phyloP scores from a whole-genome alignment of 2,329 filamentous ascomycete species.

The Aspergillus awamori region DNA sequence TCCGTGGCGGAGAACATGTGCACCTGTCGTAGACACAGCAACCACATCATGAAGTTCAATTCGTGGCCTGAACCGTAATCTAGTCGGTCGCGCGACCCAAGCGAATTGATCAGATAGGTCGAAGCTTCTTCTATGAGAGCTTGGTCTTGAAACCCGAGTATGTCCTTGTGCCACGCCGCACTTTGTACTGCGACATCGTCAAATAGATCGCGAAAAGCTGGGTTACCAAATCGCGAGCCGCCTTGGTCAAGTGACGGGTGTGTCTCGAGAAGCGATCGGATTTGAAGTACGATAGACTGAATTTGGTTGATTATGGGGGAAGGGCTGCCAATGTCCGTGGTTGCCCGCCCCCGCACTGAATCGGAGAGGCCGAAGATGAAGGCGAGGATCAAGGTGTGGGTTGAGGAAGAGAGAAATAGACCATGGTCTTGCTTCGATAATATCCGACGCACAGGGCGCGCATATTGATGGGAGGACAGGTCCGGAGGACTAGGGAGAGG shows the following conservation, averaged over 20 bases:
- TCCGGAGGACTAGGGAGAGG: constrained; percentile 69
- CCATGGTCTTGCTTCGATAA: constrained; percentile 79
- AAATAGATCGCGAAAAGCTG: constrained; percentile 81
- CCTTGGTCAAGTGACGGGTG: constrained; percentile 83
- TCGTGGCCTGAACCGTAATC: constrained; percentile 98
- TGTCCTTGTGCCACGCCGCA: constrained; percentile 45
- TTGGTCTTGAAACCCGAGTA: constrained; percentile 41
- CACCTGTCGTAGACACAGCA: constrained; percentile 88
- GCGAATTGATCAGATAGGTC: constrained; percentile 78
- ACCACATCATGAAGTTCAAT: constrained; percentile 94
- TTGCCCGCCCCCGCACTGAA: constrained; percentile 62
- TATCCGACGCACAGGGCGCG: constrained; percentile 74
- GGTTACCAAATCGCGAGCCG: constrained; percentile 92
- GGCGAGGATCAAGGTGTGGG: constrained; percentile 73
- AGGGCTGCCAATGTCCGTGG: constrained; percentile 40
- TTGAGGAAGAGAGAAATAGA: constrained; percentile 75
- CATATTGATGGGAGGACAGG: constrained; percentile 63
- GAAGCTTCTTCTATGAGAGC: constrained; percentile 70
- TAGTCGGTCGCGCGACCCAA: constrained; percentile 83
- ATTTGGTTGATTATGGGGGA: constrained; percentile 66
- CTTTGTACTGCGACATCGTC: constrained; percentile 51
- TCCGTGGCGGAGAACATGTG: constrained; percentile 64
- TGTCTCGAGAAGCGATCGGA: constrained; percentile 66
- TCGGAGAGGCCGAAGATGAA: constrained; percentile 89
- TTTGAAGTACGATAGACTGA: constrained; percentile 68